Conservation (phyloP, 352 stramenopile genomes). For the Pythium guiyangense region DNA sequence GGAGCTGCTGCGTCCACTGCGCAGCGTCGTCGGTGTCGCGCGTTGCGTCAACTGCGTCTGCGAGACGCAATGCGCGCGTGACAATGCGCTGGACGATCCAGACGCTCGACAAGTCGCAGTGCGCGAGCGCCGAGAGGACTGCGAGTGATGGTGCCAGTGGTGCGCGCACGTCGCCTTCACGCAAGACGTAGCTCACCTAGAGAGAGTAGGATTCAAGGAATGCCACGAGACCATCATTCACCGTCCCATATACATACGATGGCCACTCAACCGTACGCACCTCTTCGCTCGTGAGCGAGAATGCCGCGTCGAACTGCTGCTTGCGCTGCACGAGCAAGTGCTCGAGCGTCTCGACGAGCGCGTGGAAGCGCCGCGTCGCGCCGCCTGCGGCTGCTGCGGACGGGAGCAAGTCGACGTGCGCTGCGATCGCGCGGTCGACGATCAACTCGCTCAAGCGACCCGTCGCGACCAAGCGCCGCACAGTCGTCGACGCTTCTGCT, state of each 20-base stretch:
- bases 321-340: constrained; percentile 23
- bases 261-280: constrained; percentile 3
- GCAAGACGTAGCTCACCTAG: constrained; percentile 25
- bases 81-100: constrained; percentile 28
- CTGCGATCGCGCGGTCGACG: constrained; percentile 36
- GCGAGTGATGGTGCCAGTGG: constrained; percentile 6
- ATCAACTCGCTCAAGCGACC: constrained; percentile 25
- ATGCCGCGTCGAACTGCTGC: constrained; percentile 11
- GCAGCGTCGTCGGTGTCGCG: no score
- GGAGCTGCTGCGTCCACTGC: no score
- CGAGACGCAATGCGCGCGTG: constrained; percentile 23
- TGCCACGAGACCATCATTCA: neutral
- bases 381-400: constrained; percentile 1
- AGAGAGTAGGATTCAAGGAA: neutral
- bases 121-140: constrained; percentile 21
- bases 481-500: constrained; percentile 43
- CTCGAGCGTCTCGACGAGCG: constrained; percentile 24
- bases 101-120: constrained; percentile 27
- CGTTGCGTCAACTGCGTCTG: neutral
- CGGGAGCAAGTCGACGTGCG: constrained; percentile 48
- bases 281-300: constrained; percentile 27
- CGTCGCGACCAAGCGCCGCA: constrained; percentile 22
- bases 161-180: constrained; percentile 4
- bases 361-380: constrained; percentile 7
- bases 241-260: no score